These are phyloP conservation scores for Pyrenophora teres DNA, from an alignment of 2,329 filamentous ascomycete species.

Conservation along the genomic window DNA sequence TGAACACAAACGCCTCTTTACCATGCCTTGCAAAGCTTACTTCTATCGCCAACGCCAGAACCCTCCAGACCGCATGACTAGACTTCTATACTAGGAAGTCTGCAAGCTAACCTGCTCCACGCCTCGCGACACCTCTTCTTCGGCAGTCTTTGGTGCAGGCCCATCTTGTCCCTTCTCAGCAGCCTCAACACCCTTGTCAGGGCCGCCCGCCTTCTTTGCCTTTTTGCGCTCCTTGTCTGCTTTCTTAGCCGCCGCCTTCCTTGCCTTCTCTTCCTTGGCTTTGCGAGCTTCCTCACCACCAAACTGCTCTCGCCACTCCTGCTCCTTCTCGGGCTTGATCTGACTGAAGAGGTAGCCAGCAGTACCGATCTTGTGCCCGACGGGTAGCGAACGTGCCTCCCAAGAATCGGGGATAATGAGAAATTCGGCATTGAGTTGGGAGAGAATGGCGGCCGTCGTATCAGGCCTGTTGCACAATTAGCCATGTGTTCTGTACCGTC, in stretches of 20 bases:
- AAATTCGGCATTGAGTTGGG: conserved; percentile 68
- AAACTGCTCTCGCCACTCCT: conserved; percentile 80
- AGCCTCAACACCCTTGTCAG: conserved; percentile 78
- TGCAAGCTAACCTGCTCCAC: conserved; percentile 53
- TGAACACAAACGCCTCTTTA: conserved; percentile 5
- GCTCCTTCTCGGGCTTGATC: conserved; percentile 80
- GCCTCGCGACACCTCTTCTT: conserved; percentile 53
- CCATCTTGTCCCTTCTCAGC: conserved; percentile 71
- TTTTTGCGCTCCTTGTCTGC: conserved; percentile 68
- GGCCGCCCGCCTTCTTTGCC: conserved; percentile 61
- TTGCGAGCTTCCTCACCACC: conserved; percentile 70
- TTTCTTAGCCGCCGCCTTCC: conserved; percentile 61
- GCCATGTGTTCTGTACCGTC: background rate
- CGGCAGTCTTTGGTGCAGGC: conserved; percentile 45
- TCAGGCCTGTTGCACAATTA: conserved; percentile 34
- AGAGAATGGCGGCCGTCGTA: conserved; percentile 68
- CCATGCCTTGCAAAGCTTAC: conserved; percentile 3
- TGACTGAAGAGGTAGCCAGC: conserved; percentile 80
- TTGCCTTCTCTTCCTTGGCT: conserved; percentile 71
- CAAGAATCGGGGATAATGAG: conserved; percentile 62
- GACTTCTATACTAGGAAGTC: conserved; percentile 38
- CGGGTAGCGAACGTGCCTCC: conserved; percentile 49
- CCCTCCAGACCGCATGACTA: background rate
- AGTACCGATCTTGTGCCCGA: conserved; percentile 80
- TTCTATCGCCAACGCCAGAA: conserved; percentile 7